phyloP scores from a whole-genome alignment of 768 basidiomycete genomes.

The Leccinum obscurum region DNA sequence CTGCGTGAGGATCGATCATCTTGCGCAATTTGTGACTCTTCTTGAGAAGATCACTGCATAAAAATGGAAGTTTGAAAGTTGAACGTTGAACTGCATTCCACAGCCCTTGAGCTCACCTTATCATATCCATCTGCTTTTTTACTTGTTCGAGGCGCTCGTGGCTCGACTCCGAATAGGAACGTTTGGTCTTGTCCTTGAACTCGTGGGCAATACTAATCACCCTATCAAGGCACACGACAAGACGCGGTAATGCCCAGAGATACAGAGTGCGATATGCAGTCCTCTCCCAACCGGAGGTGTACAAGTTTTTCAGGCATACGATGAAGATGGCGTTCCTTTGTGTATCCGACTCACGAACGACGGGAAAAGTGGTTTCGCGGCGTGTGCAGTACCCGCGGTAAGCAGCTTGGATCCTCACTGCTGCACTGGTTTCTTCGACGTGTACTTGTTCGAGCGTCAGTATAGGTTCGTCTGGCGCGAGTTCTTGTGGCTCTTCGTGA shows the following conservation, averaged over 20 bases:
- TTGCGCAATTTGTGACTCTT: constrained; percentile 29
- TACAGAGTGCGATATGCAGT: constrained; percentile 39
- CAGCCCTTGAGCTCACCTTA: constrained; percentile 30
- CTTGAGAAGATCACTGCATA: constrained; percentile 29
- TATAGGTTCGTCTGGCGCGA: constrained; percentile 13
- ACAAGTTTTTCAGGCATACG: constrained; percentile 30
- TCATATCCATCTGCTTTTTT: constrained; percentile 27
- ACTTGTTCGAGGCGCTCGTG: constrained; percentile 40
- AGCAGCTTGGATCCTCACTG: constrained; percentile 23
- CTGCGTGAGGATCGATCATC: constrained; percentile 32
- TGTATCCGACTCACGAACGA: constrained; percentile 18
- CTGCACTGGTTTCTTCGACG: constrained; percentile 25
- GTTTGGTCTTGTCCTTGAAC: constrained; percentile 35
- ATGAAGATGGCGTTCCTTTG: constrained; percentile 26
- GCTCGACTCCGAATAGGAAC: constrained; percentile 24
- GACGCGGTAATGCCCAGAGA: constrained; percentile 38
- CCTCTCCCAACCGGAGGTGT: constrained; percentile 28
- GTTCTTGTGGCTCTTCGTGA: constrained; percentile 17
- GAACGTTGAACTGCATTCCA: background rate
- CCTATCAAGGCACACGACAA: constrained; percentile 42
- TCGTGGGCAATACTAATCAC: constrained; percentile 25
- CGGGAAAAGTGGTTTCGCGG: constrained; percentile 3
- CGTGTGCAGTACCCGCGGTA: constrained; percentile 14
- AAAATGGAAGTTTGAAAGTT: background rate
- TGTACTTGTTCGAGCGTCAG: constrained; percentile 17